Evolutionary conservation across 768 basidiomycete genomes (phyloP).

Genomic region (Hebeloma cylindrosporum): DNA sequence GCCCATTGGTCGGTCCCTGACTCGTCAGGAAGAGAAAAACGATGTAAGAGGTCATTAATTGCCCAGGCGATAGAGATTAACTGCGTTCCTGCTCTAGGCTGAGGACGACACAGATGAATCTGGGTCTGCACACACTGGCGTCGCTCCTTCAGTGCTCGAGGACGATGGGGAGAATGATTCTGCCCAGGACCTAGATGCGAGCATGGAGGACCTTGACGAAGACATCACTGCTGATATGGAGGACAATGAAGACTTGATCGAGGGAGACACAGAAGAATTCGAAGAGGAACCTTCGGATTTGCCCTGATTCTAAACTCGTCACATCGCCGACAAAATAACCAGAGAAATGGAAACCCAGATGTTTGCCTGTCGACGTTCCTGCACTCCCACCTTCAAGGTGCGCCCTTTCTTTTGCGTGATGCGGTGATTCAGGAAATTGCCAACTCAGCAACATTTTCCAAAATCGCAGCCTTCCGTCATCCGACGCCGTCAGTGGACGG

Average conservation of each 20-base stretch:
- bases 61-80: background rate
- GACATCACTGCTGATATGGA: slow-evolving; percentile 45
- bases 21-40: slow-evolving; percentile 82
- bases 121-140: slow-evolving; percentile 41
- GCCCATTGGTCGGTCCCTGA: slow-evolving; percentile 71
- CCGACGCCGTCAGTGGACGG: too few species aligned
- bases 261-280: slow-evolving; percentile 51
- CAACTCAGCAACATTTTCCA: too few species aligned
- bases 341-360: too few species aligned
- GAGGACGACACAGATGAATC: slow-evolving; percentile 53
- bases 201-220: slow-evolving; percentile 58
- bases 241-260: slow-evolving; percentile 42
- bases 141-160: slow-evolving; percentile 41
- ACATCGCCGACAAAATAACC: too few species aligned
- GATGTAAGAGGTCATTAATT: slow-evolving; percentile 46
- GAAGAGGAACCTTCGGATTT: slow-evolving; percentile 47
- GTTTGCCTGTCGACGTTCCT: too few species aligned
- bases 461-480: too few species aligned
- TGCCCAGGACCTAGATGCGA: slow-evolving; percentile 58
- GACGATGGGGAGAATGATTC: slow-evolving; percentile 53
- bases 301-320: too few species aligned
- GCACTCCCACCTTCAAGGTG: too few species aligned
- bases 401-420: too few species aligned
- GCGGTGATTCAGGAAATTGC: too few species aligned
- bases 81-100: slow-evolving; percentile 27